phyloP scores from a whole-genome alignment of 2,329 filamentous ascomycete species.

The Microsporum audouinii region DNA sequence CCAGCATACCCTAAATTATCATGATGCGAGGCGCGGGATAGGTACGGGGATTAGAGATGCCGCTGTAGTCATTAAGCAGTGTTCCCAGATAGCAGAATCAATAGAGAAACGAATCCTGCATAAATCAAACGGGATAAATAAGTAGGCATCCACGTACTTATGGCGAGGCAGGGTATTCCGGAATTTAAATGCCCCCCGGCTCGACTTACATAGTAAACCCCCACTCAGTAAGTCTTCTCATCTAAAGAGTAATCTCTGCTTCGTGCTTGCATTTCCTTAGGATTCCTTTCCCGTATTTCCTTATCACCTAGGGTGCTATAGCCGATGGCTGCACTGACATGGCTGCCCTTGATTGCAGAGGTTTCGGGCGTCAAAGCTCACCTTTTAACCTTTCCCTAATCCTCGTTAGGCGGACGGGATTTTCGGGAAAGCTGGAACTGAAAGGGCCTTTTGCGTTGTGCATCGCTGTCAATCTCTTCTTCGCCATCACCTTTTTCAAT shows the following conservation, averaged over 20 bases:
- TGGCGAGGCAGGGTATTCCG: constrained; percentile 1
- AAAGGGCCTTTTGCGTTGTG: background rate
- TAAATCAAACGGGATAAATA: constrained; percentile 1
- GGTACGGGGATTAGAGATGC: background rate
- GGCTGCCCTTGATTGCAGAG: constrained; percentile 3
- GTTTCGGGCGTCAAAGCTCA: constrained; percentile 4
- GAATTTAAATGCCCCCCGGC: constrained; percentile 1
- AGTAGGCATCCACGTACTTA: background rate
- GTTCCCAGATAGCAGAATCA: background rate
- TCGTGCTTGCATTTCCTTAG: background rate
- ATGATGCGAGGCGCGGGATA: background rate
- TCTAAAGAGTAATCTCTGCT: background rate
- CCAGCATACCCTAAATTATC: background rate
- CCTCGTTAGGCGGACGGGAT: background rate
- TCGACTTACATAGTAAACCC: background rate
- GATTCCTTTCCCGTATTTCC: constrained; percentile 1
- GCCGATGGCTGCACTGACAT: constrained; percentile 2
- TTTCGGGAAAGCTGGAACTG: constrained; percentile 3
- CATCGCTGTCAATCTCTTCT: background rate
- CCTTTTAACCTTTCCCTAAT: background rate
- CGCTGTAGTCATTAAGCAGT: background rate
- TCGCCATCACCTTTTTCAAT: background rate
- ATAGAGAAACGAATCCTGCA: constrained; percentile 1
- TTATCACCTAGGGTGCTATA: constrained; percentile 3
- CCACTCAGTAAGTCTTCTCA: background rate